Evolutionary conservation across 179 eudicot species (phyloP).

Genomic region (Silene vulgaris): DNA sequence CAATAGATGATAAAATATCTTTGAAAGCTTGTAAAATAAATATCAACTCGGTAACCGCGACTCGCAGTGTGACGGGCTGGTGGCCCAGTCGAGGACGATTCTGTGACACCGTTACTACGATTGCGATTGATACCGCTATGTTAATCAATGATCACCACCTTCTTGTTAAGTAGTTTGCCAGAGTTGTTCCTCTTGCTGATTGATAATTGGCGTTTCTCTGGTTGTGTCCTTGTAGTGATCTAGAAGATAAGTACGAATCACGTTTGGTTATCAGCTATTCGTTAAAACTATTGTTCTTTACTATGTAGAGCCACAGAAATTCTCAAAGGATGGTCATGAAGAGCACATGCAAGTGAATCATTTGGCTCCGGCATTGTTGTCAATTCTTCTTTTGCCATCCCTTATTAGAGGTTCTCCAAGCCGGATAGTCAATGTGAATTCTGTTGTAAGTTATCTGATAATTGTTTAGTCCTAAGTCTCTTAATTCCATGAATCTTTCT

Average conservation of each 20-base stretch:
- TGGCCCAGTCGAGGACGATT: no score
- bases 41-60: no score
- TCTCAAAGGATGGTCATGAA: constrained; percentile 75
- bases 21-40: no score
- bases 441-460: constrained; percentile 55
- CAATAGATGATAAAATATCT: no score
- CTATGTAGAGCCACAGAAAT: constrained; percentile 72
- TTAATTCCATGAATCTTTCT: neutral
- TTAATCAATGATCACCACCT: no score
- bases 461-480: neutral
- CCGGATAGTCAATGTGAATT: constrained; percentile 81
- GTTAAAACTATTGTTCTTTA: neutral
- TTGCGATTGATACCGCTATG: no score
- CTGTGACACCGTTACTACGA: no score
- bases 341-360: constrained; percentile 96
- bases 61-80: no score
- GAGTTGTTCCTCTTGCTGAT: constrained; percentile 9
- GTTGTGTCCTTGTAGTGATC: neutral
- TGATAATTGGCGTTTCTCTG: constrained; percentile 12
- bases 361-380: constrained; percentile 82
- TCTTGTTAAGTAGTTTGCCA: neutral
- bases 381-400: constrained; percentile 79
- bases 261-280: constrained; percentile 6
- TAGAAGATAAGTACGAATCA: neutral
- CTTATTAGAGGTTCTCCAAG: constrained; percentile 84